Conservation (phyloP, 805 yeast genomes). For the Starmera amethionina region DNA sequence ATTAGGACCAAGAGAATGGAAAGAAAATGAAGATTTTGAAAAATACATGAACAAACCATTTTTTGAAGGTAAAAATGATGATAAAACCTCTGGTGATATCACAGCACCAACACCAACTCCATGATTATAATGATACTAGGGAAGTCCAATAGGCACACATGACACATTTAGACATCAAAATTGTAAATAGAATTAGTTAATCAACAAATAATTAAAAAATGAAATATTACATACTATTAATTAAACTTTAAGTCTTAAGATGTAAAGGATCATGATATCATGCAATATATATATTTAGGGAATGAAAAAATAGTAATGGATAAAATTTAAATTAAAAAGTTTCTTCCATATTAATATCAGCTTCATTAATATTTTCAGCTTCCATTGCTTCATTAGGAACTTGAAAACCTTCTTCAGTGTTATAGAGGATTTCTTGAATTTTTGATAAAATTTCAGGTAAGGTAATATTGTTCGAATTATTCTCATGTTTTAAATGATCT, state of each 20-base stretch:
- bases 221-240: too few species aligned
- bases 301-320: too few species aligned
- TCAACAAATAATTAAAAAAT: too few species aligned
- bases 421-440: slow-evolving; percentile 67
- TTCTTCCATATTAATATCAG: slow-evolving; percentile 21
- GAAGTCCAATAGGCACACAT: too few species aligned
- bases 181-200: neutral
- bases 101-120: neutral
- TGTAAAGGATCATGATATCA: too few species aligned
- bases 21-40: slow-evolving; percentile 83
- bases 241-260: too few species aligned
- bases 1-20: slow-evolving; percentile 71
- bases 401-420: slow-evolving; percentile 79
- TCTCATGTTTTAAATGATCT: slow-evolving; percentile 35
- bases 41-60: slow-evolving; percentile 46
- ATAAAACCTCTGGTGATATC: neutral
- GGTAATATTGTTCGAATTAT: slow-evolving; percentile 17
- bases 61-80: neutral
- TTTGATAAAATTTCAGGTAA: slow-evolving; percentile 40
- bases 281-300: too few species aligned
- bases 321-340: slow-evolving; percentile 16
- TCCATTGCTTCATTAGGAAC: slow-evolving; percentile 30
- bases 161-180: neutral
- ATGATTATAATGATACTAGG: neutral
- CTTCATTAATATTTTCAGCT: slow-evolving; percentile 13